Base-by-base conservation (phyloP, 2,329 filamentous ascomycete genomes). In the Pseudogymnoascus pannorum region DNA sequence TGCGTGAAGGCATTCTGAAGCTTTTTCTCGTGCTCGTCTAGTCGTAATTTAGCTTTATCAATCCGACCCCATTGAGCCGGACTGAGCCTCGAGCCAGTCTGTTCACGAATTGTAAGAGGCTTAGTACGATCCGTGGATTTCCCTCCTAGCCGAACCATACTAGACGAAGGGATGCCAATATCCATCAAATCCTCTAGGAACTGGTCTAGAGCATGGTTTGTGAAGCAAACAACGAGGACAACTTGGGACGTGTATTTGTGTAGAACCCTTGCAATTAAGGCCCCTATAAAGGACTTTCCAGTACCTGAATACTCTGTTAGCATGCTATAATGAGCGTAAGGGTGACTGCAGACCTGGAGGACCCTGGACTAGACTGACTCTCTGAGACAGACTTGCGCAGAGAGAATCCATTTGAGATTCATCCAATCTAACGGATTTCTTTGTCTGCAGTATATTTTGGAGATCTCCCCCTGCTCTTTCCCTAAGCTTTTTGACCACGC, bases 271-370 rank as follows among this genome's bases (percentile, higher is more conserved):
- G 83, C 80, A 1, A 87, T 75, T 2, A 88, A 73, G 0, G 87
- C 84, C 0, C 89, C 89, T 2, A 90, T 80, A 64, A 89, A 89
- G 0, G 87, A 90, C 66, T 92, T 92, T 1, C 89, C 89, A 0
- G 87, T 92, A 0, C 87, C 85, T 86, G 51, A 18, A 48, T 36
- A 57, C 60, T 58, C 62, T 33, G 51, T 63, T 60, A 57, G 16
- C 31, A 60, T 54, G 63, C 36, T 57, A 51, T 18, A 58, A 26
- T 4, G 22, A 8, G 38, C 33, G 59, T 14, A 26, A 35, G 57
- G 60, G 16, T 57, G n/a, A 42, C 29, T 20, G 54, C 29, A 62
- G 63, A 71, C 65, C 87, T 66, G 88, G 89, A 1, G 89, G 89
- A 0, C 88, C 88, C 74, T 91, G 87, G 1, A 92, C 87, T 0